These are phyloP conservation scores for Paragyromitra xinjiangensis DNA, from an alignment of 495 filamentous ascomycete genomes.

Conservation along the genomic window DNA sequence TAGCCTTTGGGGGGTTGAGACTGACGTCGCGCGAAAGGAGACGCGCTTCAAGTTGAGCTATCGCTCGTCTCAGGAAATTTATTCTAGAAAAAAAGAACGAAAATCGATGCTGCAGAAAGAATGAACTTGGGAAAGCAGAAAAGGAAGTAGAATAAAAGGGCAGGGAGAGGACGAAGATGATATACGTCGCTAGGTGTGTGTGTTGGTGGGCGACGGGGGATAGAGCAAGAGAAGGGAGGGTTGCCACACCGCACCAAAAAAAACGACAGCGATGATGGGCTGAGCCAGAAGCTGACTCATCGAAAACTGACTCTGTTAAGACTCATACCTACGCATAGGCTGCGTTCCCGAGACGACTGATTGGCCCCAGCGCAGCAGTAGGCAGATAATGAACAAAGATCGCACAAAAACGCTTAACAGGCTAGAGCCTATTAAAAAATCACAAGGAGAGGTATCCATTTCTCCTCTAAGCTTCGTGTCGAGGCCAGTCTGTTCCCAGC, in stretches of 20 bases:
- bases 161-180: slow-evolving; percentile 47
- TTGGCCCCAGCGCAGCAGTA: slow-evolving; percentile 30
- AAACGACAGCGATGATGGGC: slow-evolving; percentile 36
- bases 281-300: slow-evolving; percentile 49
- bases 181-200: slow-evolving; percentile 27
- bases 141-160: slow-evolving; percentile 40
- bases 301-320: slow-evolving; percentile 42
- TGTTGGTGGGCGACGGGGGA: slow-evolving; percentile 35
- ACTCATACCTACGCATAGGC: slow-evolving; percentile 53
- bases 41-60: slow-evolving; percentile 60
- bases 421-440: background rate
- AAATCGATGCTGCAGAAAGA: slow-evolving; percentile 48
- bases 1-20: slow-evolving; percentile 24
- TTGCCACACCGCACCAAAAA: slow-evolving; percentile 61
- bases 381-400: slow-evolving; percentile 20
- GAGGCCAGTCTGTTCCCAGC: slow-evolving; percentile 14
- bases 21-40: slow-evolving; percentile 50
- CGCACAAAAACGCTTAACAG: slow-evolving; percentile 16
- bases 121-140: slow-evolving; percentile 35
- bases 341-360: slow-evolving; percentile 30
- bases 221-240: slow-evolving; percentile 46
- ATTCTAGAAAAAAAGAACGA: slow-evolving; percentile 48
- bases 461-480: slow-evolving; percentile 1
- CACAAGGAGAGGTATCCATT: background rate
- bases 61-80: slow-evolving; percentile 54